Evolutionary conservation across 2,329 filamentous ascomycete genomes (phyloP).

Genomic region (Chalara sp.): DNA sequence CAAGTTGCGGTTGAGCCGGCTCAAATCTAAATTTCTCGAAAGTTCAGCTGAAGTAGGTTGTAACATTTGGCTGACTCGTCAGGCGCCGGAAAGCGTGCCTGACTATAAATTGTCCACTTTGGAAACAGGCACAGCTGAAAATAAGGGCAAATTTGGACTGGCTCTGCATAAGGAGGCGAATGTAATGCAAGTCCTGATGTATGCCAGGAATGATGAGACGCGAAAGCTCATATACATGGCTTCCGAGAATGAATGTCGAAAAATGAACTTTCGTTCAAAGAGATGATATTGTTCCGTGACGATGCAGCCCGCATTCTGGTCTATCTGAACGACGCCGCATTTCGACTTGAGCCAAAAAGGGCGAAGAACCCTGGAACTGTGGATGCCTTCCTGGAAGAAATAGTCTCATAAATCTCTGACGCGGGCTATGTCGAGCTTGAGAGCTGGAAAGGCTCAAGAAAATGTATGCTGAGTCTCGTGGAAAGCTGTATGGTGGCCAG

Average conservation of each 20-base stretch:
- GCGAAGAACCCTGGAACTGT: neutral
- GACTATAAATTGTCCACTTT: conserved; percentile 58
- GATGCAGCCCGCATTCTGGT: neutral
- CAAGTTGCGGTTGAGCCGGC: too few species aligned
- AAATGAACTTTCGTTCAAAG: conserved; percentile 41
- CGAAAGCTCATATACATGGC: conserved; percentile 62
- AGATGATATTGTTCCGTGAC: neutral
- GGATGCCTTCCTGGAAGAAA: neutral
- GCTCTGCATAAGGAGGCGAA: conserved; percentile 83
- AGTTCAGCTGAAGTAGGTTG: too few species aligned
- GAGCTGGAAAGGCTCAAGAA: too few species aligned
- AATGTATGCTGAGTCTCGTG: too few species aligned
- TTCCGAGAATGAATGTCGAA: conserved; percentile 76
- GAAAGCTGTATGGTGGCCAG: too few species aligned
- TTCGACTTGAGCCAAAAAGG: conserved; percentile 15
- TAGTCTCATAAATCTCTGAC: neutral
- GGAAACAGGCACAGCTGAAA: conserved; percentile 64
- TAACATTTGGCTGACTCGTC: conserved; percentile 69
- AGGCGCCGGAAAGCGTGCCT: conserved; percentile 72
- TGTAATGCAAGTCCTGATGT: conserved; percentile 70
- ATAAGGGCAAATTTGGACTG: conserved; percentile 67
- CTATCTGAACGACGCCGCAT: neutral
- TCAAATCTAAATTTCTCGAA: too few species aligned
- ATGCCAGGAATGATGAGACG: conserved; percentile 62
- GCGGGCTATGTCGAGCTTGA: conserved; percentile 61